Conservation (phyloP, 106 monocot species). For the Platanthera zijinensis region DNA sequence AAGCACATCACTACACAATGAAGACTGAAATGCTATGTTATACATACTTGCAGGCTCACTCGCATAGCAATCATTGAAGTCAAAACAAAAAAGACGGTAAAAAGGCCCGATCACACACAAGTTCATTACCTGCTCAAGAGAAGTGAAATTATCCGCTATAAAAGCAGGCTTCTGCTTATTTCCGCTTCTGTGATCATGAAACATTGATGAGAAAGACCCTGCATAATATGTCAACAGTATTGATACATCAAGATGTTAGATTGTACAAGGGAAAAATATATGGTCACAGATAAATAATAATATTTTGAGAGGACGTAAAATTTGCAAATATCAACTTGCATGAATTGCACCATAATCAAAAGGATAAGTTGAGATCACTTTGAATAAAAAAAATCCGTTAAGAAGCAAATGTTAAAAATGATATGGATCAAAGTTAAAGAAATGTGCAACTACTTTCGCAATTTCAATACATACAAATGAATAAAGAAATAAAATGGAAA, state of each 20-base stretch:
- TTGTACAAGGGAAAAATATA: too few relatives aligned
- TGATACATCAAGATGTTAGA: neutral
- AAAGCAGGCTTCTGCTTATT: constrained; percentile 1
- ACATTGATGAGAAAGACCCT: neutral
- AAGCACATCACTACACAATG: neutral
- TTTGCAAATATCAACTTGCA: constrained; percentile 2
- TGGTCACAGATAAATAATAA: too few relatives aligned
- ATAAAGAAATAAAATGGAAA: too few relatives aligned
- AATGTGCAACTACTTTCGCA: neutral
- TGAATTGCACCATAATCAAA: neutral
- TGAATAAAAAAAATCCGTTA: neutral
- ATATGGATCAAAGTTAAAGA: neutral
- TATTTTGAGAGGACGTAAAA: neutral
- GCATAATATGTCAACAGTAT: neutral
- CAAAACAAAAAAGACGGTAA: neutral
- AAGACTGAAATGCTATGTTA: neutral
- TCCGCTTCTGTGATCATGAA: constrained; percentile 7
- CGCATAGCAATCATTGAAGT: neutral
- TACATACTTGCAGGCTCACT: neutral
- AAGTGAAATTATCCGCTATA: constrained; percentile 2
- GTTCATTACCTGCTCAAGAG: constrained; percentile 2
- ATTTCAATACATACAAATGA: neutral
- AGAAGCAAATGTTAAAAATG: neutral
- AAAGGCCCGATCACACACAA: neutral
- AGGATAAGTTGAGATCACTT: neutral